A percentile compares a stretch with the other conserved stretches of the same genome.
phyloP scores from a whole-genome alignment of 352 stramenopile genomes.

The Pythium plurisporium region DNA sequence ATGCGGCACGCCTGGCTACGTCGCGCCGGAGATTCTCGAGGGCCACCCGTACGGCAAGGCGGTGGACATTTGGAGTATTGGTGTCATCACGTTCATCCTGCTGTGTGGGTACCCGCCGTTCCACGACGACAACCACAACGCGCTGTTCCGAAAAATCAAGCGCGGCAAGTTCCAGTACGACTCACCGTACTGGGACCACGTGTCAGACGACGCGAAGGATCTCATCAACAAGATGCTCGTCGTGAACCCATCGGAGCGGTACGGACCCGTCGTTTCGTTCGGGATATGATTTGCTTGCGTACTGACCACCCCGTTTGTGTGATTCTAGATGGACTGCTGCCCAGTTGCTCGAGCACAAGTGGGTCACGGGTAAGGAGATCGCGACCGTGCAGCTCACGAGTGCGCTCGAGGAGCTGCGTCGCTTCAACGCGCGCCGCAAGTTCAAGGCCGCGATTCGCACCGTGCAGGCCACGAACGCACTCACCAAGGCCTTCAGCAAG shows the following conservation, averaged over 20 bases:
- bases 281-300: neutral
- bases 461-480: constrained; percentile 63
- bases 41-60: constrained; percentile 73
- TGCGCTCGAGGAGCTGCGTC: constrained; percentile 88
- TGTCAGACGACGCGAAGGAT: constrained; percentile 92
- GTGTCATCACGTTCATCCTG: constrained; percentile 87
- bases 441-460: constrained; percentile 92
- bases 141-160: constrained; percentile 94
- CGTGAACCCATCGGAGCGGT: constrained; percentile 87
- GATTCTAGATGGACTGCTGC: constrained; percentile 61
- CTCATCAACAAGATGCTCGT: constrained; percentile 92
- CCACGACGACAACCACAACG: constrained; percentile 91
- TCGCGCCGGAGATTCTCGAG: constrained; percentile 81
- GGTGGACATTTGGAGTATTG: constrained; percentile 90
- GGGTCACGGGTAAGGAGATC: constrained; percentile 84
- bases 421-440: constrained; percentile 94
- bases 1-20: constrained; percentile 80
- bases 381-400: constrained; percentile 88
- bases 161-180: constrained; percentile 94
- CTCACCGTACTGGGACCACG: constrained; percentile 92
- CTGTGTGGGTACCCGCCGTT: constrained; percentile 86
- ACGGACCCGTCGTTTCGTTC: constrained; percentile 2
- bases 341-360: constrained; percentile 86
- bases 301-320: neutral
- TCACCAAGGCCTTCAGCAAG: constrained; percentile 78